Evolutionary conservation across 768 basidiomycete species (phyloP).

Genomic region (Zangia roseola): DNA sequence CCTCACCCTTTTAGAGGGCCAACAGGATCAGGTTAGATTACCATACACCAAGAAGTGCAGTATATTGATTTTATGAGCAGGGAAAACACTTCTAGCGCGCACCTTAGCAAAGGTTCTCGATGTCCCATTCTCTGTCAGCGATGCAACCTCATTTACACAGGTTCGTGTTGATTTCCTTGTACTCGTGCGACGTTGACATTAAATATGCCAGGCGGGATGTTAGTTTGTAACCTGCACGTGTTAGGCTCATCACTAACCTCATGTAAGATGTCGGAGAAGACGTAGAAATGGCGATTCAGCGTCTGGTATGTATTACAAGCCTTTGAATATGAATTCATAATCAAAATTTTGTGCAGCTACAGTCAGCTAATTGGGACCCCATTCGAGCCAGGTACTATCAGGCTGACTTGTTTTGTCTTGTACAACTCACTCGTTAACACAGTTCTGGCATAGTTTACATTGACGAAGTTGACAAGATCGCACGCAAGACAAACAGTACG

Average conservation of each 20-base stretch:
- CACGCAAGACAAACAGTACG: constrained; percentile 50
- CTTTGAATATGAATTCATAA: neutral
- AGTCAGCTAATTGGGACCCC: constrained; percentile 90
- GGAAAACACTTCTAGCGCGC: constrained; percentile 88
- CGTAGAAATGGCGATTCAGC: constrained; percentile 87
- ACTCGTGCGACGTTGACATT: constrained; percentile 5
- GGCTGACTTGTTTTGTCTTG: neutral
- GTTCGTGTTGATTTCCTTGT: constrained; percentile 36
- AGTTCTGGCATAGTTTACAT: constrained; percentile 96
- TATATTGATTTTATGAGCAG: constrained; percentile 34
- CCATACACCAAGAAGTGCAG: constrained; percentile 10
- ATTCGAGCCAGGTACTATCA: constrained; percentile 67
- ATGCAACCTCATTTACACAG: constrained; percentile 94
- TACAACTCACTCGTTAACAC: constrained; percentile 7
- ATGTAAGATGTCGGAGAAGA: constrained; percentile 89
- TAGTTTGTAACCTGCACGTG: constrained; percentile 28
- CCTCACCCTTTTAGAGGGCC: constrained; percentile 56
- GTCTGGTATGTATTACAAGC: constrained; percentile 52
- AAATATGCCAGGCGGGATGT: constrained; percentile 63
- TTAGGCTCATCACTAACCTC: constrained; percentile 4
- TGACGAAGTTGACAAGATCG: constrained; percentile 94
- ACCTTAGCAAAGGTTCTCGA: constrained; percentile 90
- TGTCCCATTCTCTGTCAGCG: constrained; percentile 91
- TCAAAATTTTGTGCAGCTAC: constrained; percentile 50
- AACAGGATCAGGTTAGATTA: constrained; percentile 71